These are phyloP conservation scores for Arthroderma sp. DNA, from an alignment of 2,329 filamentous ascomycete species.

Conservation along the genomic window DNA sequence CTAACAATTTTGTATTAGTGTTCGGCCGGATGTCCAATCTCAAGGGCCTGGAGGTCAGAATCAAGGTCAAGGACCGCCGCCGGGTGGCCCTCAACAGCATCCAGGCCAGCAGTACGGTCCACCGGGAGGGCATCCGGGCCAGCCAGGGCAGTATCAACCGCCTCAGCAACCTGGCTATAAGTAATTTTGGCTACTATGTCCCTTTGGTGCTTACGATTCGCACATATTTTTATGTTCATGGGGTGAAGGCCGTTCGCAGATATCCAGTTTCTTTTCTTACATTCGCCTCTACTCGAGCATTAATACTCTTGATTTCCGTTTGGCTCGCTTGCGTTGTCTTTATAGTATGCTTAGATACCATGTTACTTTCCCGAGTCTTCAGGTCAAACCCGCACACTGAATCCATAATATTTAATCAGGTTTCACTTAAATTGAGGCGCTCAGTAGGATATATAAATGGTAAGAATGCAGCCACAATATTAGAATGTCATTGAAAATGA, in stretches of 20 bases:
- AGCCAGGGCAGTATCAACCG: slow-evolving; percentile 5
- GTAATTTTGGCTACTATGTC: background rate
- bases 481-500: too few species aligned
- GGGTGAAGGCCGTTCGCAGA: background rate
- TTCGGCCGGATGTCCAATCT: slow-evolving; percentile 15
- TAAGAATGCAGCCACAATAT: too few species aligned
- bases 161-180: slow-evolving; percentile 11
- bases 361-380: background rate
- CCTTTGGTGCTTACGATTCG: background rate
- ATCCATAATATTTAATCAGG: background rate
- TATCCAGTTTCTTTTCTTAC: background rate
- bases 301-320: background rate
- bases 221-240: background rate
- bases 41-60: slow-evolving; percentile 12
- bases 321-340: background rate
- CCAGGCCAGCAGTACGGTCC: slow-evolving; percentile 6
- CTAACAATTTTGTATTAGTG: background rate
- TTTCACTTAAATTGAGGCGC: background rate
- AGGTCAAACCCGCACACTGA: background rate
- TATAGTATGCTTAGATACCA: background rate
- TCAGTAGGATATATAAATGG: background rate
- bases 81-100: background rate
- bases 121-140: slow-evolving; percentile 3
- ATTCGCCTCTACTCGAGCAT: background rate
- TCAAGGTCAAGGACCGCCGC: slow-evolving; percentile 9